Percentiles rank a stretch among this genome's conserved stretches.
phyloP scores from a whole-genome alignment of 1,284 basidiomycete genomes.

The Gomphus sp. region DNA sequence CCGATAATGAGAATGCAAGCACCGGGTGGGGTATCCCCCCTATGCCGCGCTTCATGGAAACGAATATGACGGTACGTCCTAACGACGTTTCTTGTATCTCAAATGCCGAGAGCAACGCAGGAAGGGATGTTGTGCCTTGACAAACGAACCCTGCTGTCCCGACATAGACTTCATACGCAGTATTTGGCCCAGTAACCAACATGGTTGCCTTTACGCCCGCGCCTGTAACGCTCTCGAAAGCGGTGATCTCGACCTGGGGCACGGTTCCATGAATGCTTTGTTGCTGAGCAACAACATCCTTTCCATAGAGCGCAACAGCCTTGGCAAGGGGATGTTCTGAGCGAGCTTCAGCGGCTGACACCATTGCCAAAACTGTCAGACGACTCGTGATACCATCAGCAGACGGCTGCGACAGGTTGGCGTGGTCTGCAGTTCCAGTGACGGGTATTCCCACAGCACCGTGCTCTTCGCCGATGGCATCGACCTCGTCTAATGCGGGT shows the following conservation, averaged over 20 bases:
- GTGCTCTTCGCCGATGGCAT: slow-evolving; percentile 23
- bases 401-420: slow-evolving; percentile 39
- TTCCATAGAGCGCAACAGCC: slow-evolving; percentile 79
- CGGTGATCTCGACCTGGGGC: slow-evolving; percentile 36
- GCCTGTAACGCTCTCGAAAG: slow-evolving; percentile 85
- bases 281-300: slow-evolving; percentile 47
- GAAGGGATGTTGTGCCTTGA: slow-evolving; percentile 40
- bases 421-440: background rate
- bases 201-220: slow-evolving; percentile 76
- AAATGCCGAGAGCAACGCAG: slow-evolving; percentile 52
- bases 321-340: slow-evolving; percentile 96
- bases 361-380: slow-evolving; percentile 66
- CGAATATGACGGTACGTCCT: slow-evolving; percentile 83
- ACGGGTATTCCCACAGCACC: background rate
- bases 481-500: slow-evolving; percentile 33
- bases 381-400: slow-evolving; percentile 54
- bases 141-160: slow-evolving; percentile 70
- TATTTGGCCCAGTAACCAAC: slow-evolving; percentile 28
- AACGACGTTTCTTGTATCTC: slow-evolving; percentile 54
- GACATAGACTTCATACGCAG: slow-evolving; percentile 52
- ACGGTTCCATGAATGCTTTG: slow-evolving; percentile 20
- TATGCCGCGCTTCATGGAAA: slow-evolving; percentile 42
- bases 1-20: slow-evolving; percentile 72
- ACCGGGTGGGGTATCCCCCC: slow-evolving; percentile 33
- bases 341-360: slow-evolving; percentile 79